Evolutionary conservation across 495 filamentous ascomycete genomes (phyloP).

Genomic region (Hypoxylon perforatum): DNA sequence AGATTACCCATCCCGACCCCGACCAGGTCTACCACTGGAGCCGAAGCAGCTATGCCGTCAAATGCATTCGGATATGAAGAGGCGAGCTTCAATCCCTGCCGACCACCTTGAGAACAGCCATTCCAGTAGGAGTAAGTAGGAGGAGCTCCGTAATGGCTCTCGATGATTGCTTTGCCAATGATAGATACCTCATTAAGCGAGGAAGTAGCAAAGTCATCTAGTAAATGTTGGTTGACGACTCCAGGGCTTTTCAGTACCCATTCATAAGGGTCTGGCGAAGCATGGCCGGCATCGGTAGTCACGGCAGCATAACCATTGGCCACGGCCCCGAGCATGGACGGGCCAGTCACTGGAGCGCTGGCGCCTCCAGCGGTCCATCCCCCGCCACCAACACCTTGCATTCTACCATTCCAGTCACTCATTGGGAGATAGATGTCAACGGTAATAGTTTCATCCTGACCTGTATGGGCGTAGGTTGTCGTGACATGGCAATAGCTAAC

Average conservation of each 20-base stretch:
- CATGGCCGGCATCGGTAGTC: slow-evolving; percentile 55
- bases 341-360: slow-evolving; percentile 15
- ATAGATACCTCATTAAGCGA: slow-evolving; percentile 45
- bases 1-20: slow-evolving; percentile 16
- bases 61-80: slow-evolving; percentile 55
- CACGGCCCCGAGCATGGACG: slow-evolving; percentile 45
- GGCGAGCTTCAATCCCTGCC: slow-evolving; percentile 56
- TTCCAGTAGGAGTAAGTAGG: slow-evolving; percentile 56
- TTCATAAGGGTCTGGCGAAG: slow-evolving; percentile 25
- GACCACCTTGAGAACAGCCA: slow-evolving; percentile 57
- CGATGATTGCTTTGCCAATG: slow-evolving; percentile 47
- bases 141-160: slow-evolving; percentile 47
- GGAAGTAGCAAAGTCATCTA: slow-evolving; percentile 50
- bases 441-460: slow-evolving; percentile 49
- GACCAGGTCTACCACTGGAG: slow-evolving; percentile 48
- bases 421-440: slow-evolving; percentile 53
- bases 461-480: slow-evolving; percentile 56
- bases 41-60: slow-evolving; percentile 55
- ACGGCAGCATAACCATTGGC: slow-evolving; percentile 53
- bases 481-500: slow-evolving; percentile 57
- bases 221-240: slow-evolving; percentile 48
- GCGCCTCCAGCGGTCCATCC: slow-evolving; percentile 50
- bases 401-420: slow-evolving; percentile 55
- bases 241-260: slow-evolving; percentile 57
- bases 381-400: slow-evolving; percentile 60